Evolutionary conservation across 2,329 filamentous ascomycete species (phyloP).

Genomic region (Aspergillus bombycis): DNA sequence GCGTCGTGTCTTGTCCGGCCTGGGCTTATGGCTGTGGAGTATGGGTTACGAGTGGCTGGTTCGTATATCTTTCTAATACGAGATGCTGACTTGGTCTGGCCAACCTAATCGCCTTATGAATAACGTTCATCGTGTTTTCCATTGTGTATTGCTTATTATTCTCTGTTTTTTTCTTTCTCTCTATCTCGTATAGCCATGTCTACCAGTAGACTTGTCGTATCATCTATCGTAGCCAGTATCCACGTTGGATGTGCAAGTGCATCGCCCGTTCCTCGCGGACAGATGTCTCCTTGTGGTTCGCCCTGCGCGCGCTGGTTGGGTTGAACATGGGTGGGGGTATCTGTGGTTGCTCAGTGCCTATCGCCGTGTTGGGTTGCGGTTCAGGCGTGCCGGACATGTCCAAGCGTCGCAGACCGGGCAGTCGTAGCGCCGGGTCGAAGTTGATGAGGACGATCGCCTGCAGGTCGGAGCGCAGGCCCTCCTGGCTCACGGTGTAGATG

Average conservation of each 20-base stretch:
- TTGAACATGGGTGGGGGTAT: constrained; percentile 3
- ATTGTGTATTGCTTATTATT: neutral
- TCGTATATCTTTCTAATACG: neutral
- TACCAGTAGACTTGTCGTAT: neutral
- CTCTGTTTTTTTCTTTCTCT: neutral
- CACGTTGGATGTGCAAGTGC: constrained; percentile 30
- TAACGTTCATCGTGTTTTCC: neutral
- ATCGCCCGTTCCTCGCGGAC: constrained; percentile 32
- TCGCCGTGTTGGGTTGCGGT: neutral
- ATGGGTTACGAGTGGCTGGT: neutral
- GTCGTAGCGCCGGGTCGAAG: constrained; percentile 42
- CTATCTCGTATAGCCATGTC: neutral
- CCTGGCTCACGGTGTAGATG: constrained; percentile 41
- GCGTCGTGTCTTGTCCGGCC: neutral
- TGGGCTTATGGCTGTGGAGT: neutral
- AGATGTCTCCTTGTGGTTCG: constrained; percentile 26
- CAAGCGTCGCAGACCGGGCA: constrained; percentile 26
- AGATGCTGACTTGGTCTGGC: neutral
- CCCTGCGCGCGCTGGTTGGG: constrained; percentile 10
- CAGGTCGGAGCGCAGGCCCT: constrained; percentile 24
- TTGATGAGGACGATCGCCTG: constrained; percentile 43
- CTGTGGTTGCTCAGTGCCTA: constrained; percentile 20
- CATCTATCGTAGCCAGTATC: constrained; percentile 31
- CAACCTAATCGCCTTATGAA: neutral
- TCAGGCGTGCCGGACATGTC: constrained; percentile 7